Evolutionary conservation across 1,284 basidiomycete species (phyloP), one percentile per base, ranked within the genome.

Genomic region (Amylostereum chailletii): DNA sequence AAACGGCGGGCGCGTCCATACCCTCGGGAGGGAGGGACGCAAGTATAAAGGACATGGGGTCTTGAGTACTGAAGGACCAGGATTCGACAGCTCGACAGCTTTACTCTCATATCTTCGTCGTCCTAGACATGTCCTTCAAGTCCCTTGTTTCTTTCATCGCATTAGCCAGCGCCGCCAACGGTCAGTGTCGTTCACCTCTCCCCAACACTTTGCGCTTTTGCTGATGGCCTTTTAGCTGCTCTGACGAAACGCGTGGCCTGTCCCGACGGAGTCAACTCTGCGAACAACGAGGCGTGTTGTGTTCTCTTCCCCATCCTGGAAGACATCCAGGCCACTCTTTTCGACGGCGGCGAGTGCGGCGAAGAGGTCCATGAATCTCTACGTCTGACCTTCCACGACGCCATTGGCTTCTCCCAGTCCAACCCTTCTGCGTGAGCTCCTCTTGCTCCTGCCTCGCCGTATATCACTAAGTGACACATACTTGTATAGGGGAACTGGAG

Each of bases 321-420:
- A 11, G 65, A 71, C 52, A 52, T 74, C 32, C 71, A 73, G 54
- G 46, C 55, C 29, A 70, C 67, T 51, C 53, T 74, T 4, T 71
- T 73, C 57, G 68, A 71, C 34, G 61, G 61, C 47, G 67, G 63
- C 27, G 55, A 68, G 51, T 73, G 72, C 51, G 68, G 67, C 46
- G 69, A 72, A 61, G 67, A 71, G 46, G 70, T 67, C 30, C 72
- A 70, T 54, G 69, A 71, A 50, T 63, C 70, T 10, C 56, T 74
- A 34, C 67, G 72, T 30, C 53, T 73, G 51, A 66, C 71, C 26
- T 73, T 74, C 63, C 71, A 74, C 57, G 71, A 74, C 48, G 70
- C 68, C 37, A 70, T 71, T 46, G 71, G 67, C 3, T 69, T 65
- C 49, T 71, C 70, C 56, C 54, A 3, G 57, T 55, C 1, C 40